Conservation (phyloP, 495 filamentous ascomycete species). For the Aeminium ludgeri region DNA sequence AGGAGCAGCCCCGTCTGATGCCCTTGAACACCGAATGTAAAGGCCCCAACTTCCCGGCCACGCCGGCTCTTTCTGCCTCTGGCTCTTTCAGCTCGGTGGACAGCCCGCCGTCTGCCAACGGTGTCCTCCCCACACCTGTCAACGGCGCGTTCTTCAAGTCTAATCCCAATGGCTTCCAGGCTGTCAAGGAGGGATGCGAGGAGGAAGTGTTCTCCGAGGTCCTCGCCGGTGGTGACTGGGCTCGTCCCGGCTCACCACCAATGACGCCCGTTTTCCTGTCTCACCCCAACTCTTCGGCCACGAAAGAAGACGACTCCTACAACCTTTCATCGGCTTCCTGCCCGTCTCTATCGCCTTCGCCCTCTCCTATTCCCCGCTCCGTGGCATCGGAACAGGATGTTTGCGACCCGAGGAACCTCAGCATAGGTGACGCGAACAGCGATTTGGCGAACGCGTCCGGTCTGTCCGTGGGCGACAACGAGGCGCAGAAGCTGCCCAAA, state of each 20-base stretch:
- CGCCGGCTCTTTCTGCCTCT: conserved; percentile 72
- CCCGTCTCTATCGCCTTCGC: conserved; percentile 69
- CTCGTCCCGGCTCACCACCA: conserved; percentile 60
- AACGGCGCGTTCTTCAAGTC: conserved; percentile 61
- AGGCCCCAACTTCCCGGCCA: conserved; percentile 59
- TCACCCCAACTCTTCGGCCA: conserved; percentile 19
- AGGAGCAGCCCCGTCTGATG: conserved; percentile 46
- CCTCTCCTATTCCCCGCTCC: conserved; percentile 63
- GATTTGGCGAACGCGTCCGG: conserved; percentile 57
- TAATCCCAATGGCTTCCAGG: conserved; percentile 34
- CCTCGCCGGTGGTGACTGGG: conserved; percentile 61
- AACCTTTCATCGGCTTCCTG: conserved; percentile 60
- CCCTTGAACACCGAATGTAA: conserved; percentile 61
- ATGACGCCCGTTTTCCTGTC: conserved; percentile 52
- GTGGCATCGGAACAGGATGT: conserved; percentile 57
- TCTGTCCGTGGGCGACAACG: conserved; percentile 53
- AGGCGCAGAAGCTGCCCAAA: conserved; percentile 58
- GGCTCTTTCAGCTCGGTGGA: conserved; percentile 54
- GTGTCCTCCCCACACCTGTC: conserved; percentile 64
- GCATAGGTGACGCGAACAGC: conserved; percentile 44
- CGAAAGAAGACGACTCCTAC: conserved; percentile 43
- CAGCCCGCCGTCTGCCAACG: conserved; percentile 66
- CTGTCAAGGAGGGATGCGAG: conserved; percentile 68
- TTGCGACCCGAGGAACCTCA: conserved; percentile 85
- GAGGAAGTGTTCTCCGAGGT: conserved; percentile 57